Conservation (phyloP, 495 filamentous ascomycete genomes). For the Xylaria palmicola region DNA sequence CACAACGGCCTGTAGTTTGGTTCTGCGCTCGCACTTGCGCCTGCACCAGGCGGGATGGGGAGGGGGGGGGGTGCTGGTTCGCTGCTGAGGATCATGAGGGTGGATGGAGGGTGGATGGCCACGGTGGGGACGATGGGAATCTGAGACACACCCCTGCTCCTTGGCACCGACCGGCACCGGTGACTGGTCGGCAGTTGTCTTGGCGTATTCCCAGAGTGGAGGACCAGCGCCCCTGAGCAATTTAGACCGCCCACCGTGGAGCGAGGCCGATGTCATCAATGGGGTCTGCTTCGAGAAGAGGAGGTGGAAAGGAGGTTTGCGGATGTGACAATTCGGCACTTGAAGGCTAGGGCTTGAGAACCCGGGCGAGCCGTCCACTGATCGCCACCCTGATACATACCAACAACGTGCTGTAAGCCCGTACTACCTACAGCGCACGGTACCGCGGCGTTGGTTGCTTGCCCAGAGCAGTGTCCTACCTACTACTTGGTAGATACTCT, state of each 20-base stretch:
- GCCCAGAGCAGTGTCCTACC: neutral
- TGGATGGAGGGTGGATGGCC: no score
- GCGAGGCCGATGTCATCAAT: slow-evolving; percentile 13
- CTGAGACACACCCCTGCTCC: slow-evolving; percentile 31
- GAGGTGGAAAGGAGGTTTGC: slow-evolving; percentile 12
- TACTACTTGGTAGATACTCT: neutral
- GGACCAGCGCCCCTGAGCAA: slow-evolving; percentile 32
- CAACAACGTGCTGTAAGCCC: no score
- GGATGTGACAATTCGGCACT: slow-evolving; percentile 19
- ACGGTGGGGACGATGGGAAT: no score
- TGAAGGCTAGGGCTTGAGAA: neutral
- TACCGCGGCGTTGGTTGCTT: slow-evolving; percentile 2
- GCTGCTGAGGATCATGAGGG: neutral
- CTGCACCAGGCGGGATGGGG: neutral
- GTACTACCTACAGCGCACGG: no score
- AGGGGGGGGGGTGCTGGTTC: neutral
- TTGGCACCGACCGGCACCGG: slow-evolving; percentile 19
- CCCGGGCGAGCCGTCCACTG: slow-evolving; percentile 5
- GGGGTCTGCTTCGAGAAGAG: slow-evolving; percentile 2
- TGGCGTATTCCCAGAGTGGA: slow-evolving; percentile 22
- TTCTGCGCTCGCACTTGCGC: neutral
- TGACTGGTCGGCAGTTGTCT: slow-evolving; percentile 22
- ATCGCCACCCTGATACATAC: slow-evolving; percentile 1
- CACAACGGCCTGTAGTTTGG: neutral
- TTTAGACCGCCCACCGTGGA: slow-evolving; percentile 19